Percentiles rank a stretch among this genome's conserved stretches.
These are phyloP conservation scores for Phytomonas sp. DNA, from an alignment of 208 protist species.

Conservation along the genomic window DNA sequence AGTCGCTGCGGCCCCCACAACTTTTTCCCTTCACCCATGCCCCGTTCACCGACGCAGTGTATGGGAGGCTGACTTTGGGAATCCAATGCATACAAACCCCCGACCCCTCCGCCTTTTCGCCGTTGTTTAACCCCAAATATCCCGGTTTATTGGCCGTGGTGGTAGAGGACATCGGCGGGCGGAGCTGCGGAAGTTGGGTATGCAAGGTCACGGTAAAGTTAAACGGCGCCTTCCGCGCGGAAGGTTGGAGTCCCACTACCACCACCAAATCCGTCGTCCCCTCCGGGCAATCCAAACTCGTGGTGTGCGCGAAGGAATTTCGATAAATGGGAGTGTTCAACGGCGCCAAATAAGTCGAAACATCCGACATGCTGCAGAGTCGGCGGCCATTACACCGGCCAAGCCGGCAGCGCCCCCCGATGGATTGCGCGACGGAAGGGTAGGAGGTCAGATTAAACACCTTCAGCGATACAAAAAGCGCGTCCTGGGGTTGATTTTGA, in stretches of 20 bases:
- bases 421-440: constrained; percentile 58
- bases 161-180: constrained; percentile 12
- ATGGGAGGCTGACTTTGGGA: constrained; percentile 34
- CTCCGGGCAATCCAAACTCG: constrained; percentile 77
- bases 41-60: constrained; percentile 30
- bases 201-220: constrained; percentile 78
- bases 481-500: not conserved
- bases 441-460: constrained; percentile 69
- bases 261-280: constrained; percentile 61
- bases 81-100: constrained; percentile 82
- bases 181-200: constrained; percentile 63
- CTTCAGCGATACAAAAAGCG: constrained; percentile 33
- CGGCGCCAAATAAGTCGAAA: constrained; percentile 32
- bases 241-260: constrained; percentile 41
- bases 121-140: not conserved
- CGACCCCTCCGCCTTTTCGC: not conserved
- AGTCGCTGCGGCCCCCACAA: constrained; percentile 54
- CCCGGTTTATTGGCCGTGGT: not conserved
- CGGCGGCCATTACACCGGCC: constrained; percentile 69
- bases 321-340: constrained; percentile 56
- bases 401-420: constrained; percentile 49
- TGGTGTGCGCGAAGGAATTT: constrained; percentile 47
- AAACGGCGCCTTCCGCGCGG: constrained; percentile 36
- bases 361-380: constrained; percentile 48
- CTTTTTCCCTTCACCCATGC: constrained; percentile 62